Base-by-base conservation (phyloP, 75 land plant species). In the Larix kaempferi region DNA sequence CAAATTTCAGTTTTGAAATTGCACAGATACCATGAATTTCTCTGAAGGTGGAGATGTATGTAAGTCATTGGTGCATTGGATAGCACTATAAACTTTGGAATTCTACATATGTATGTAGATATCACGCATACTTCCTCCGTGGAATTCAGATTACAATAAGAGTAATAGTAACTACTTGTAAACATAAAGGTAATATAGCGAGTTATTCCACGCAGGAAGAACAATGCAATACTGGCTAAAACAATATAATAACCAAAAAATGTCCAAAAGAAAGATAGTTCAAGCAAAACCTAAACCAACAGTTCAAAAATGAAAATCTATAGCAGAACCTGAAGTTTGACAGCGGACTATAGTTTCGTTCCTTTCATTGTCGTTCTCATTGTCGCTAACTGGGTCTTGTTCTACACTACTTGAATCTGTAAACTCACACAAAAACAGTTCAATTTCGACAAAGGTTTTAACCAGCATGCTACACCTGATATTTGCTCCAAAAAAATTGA, bases 401-500 rank as follows among this genome's bases (percentile, higher is more conserved):
- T 15, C 5, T 33, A 17, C 33, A 65, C 14, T 65, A 19, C 69
- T 65, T 65, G 69, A 44, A 44, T 44, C 41, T 65, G 41, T 65
- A 39, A 65, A 27, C 16, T 15, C 41, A 65, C 16, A 65, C 3
- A 29, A 3, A 65, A 65, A 65, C 69, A 33, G 8, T 65, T 65
- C 1, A 27, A 16, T 2, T 65, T 27, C 15, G 33, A 65, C 37
- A 65, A 65, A 65, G 6, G 27, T 65, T 65, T 29, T 15, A 65
- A 65, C 33, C 4, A 12, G 29, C 16, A n/a, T n/a, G n/a, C n/a
- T n/a, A n/a, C n/a, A n/a, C n/a, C n/a, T n/a, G n/a, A n/a, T 29
- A 29, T 64, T 64, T 14, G 35, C 67, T 64, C 29, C 39, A 27
- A 64, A 64, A 64, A 64, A 64, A 16, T 64, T 64, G 67, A 64